These are phyloP conservation scores for Thermothielavioides terrestris DNA, from an alignment of 495 filamentous ascomycete species.

Conservation along the genomic window DNA sequence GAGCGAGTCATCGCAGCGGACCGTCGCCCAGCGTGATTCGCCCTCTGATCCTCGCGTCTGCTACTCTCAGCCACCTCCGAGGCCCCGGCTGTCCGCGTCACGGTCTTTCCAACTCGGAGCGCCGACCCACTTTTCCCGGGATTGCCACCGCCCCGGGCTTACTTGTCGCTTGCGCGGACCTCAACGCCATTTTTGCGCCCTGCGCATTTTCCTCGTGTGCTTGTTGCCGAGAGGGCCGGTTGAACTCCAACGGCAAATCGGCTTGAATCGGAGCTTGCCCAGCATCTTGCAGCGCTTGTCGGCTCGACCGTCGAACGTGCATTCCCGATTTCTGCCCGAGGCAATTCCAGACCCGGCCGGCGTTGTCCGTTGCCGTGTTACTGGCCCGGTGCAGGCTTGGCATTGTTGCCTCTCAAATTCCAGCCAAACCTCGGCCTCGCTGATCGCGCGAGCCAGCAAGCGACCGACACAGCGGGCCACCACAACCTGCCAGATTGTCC, in stretches of 20 bases:
- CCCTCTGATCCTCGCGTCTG: not conserved
- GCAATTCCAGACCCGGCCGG: conserved; percentile 17
- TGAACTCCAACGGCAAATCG: too few species aligned
- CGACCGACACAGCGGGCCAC: conserved; percentile 25
- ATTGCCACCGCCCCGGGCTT: conserved; percentile 9
- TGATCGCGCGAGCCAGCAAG: conserved; percentile 21
- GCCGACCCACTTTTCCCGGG: conserved; percentile 10
- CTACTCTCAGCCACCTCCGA: conserved; percentile 9
- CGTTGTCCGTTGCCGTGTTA: conserved; percentile 14
- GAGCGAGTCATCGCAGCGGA: conserved; percentile 1
- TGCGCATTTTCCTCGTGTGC: conserved; percentile 2
- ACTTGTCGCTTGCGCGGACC: not conserved
- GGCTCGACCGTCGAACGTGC: too few species aligned
- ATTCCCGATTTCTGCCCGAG: conserved; percentile 10
- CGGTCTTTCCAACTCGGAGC: not conserved
- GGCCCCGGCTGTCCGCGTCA: conserved; percentile 5
- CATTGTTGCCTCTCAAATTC: conserved; percentile 10
- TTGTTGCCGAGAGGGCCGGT: too few species aligned
- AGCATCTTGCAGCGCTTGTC: too few species aligned
- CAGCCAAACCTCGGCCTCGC: conserved; percentile 22
- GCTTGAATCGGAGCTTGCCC: not conserved
- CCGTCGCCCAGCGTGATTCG: conserved; percentile 1
- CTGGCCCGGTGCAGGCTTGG: not conserved
- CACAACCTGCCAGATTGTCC: conserved; percentile 11
- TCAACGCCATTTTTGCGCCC: not conserved